Evolutionary conservation across 2,329 filamentous ascomycete species (phyloP).

Genomic region (Orbilia brochopaga): DNA sequence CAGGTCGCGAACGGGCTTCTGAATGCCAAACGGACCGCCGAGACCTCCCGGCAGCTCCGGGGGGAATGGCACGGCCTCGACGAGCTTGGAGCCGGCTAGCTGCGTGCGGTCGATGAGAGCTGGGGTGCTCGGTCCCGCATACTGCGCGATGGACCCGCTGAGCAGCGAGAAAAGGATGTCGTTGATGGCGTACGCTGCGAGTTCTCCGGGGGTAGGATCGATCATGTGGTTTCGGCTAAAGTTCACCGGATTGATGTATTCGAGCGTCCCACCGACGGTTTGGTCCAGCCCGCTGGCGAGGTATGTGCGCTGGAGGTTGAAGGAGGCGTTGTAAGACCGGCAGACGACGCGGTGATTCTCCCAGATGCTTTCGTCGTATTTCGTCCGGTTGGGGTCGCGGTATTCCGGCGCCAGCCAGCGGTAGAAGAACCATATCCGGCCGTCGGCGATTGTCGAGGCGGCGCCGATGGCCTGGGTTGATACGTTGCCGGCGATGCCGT

Average conservation of each 20-base stretch:
- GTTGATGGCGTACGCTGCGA: conserved; percentile 9
- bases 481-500: too few species aligned
- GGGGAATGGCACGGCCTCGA: conserved; percentile 14
- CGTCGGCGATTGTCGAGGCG: neutral
- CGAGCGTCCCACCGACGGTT: conserved; percentile 1
- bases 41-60: conserved; percentile 60
- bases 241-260: conserved; percentile 16
- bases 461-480: conserved; percentile 2
- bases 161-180: conserved; percentile 16
- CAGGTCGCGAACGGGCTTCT: conserved; percentile 61
- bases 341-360: conserved; percentile 17
- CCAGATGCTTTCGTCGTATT: conserved; percentile 7
- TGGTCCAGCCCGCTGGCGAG: conserved; percentile 10
- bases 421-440: conserved; percentile 13
- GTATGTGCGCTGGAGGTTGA: conserved; percentile 12
- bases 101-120: conserved; percentile 5
- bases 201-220: conserved; percentile 4
- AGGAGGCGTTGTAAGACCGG: conserved; percentile 10
- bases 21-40: conserved; percentile 64
- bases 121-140: neutral
- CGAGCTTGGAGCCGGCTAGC: conserved; percentile 7
- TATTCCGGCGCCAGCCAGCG: conserved; percentile 12
- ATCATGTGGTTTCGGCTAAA: neutral
- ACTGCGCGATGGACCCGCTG: conserved; percentile 3
- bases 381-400: conserved; percentile 7